Percentiles rank a stretch among this genome's conserved stretches.
phyloP scores from a whole-genome alignment of 768 basidiomycete species.

The Phaeolepiota aurea region DNA sequence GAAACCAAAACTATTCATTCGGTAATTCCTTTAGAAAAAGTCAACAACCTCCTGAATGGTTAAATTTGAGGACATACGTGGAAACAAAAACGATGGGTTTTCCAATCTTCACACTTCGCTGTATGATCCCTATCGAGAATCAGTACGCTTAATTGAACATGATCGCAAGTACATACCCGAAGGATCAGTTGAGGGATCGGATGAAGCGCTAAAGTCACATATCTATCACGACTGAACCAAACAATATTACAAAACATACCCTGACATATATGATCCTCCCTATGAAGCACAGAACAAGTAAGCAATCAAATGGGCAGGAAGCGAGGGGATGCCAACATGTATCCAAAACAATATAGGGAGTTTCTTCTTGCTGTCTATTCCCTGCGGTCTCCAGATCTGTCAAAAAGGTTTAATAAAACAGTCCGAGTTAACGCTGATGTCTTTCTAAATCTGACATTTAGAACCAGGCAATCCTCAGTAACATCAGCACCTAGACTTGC shows the following conservation, averaged over 20 bases:
- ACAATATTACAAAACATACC: conserved; percentile 18
- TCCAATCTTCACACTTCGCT: conserved; percentile 32
- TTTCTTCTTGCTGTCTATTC: conserved; percentile 14
- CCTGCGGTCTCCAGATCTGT: conserved; percentile 27
- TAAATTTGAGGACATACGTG: conserved; percentile 23
- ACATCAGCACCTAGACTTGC: conserved; percentile 30
- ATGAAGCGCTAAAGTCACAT: conserved; percentile 28
- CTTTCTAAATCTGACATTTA: conserved; percentile 30
- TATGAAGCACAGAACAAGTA: conserved; percentile 9
- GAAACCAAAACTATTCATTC: conserved; percentile 51
- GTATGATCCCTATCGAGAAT: conserved; percentile 32
- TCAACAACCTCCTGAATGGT: neutral
- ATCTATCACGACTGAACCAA: neutral
- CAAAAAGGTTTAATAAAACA: neutral
- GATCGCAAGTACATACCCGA: conserved; percentile 29
- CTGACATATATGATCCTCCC: conserved; percentile 41
- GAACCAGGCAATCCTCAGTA: conserved; percentile 45
- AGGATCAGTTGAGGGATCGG: conserved; percentile 32
- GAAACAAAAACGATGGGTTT: conserved; percentile 55
- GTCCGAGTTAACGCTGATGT: neutral
- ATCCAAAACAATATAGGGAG: conserved; percentile 31
- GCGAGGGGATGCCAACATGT: conserved; percentile 15
- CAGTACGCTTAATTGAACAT: too few relatives aligned
- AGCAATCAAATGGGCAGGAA: neutral
- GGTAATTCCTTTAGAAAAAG: conserved; percentile 36